Evolutionary conservation across 805 yeast species (phyloP), one percentile per base, ranked within the genome.

Genomic region (Candida corydali): DNA sequence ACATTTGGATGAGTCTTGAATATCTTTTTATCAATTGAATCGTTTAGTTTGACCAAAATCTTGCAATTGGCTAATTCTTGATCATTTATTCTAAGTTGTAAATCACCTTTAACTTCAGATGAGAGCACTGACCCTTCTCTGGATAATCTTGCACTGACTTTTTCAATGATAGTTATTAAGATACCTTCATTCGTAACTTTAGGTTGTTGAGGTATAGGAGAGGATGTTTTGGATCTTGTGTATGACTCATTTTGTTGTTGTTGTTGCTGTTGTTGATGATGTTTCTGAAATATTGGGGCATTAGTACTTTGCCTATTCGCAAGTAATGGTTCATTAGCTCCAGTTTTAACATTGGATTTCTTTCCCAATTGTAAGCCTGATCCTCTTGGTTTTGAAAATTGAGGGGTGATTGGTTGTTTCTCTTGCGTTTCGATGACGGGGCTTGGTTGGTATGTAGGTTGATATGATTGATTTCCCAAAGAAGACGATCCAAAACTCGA

Each of bases 1-100:
- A 93, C 94, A 57, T 91, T 89, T 45, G 98, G 98, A 68, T 93
- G 96, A 11, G 98, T 88, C 61, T 89, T 89, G 69, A 76, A 93
- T 54, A 82, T 88, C 31, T 79, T 67, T 28, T 67, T 62, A 20
- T 73, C 72, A 16, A 62, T 68, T 26, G 79, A 69, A 29, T 66
- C 71, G 15, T 62, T 69, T 28, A 79, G 70, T 28, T 66, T 59
- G 45, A 89, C 65, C 43, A 74, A 54, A 41, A 93, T 71, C 54
- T 75, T 76, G 38, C 87, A 75, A 47, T 73, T 75, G 10, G 94
- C 79, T 46, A 81, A 70, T 26, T 71, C 75, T n/a, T 83, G 68
- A 51, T 88, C 76, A 57, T 83, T 88, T 45, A 93, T 79, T 57
- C 96, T 81, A 55, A 93, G 69, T 62, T 87, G 95, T 49, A 91